Evolutionary conservation across 163 green algal genomes (phyloP).

Genomic region (Volvox carteri): DNA sequence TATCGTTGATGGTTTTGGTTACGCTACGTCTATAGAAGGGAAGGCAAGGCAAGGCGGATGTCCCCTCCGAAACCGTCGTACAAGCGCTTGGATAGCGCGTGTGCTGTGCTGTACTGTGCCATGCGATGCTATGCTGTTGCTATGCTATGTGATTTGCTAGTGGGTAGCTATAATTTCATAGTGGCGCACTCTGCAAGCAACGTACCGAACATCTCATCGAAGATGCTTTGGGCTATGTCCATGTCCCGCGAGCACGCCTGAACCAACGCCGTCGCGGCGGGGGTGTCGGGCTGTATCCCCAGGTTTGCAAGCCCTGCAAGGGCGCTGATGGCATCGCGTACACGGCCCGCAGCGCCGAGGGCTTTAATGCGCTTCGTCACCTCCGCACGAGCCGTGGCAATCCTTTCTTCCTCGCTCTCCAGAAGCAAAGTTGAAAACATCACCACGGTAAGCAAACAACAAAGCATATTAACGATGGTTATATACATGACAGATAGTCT

Average conservation of each 20-base stretch:
- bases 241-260: constrained; percentile 86
- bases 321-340: constrained; percentile 74
- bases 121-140: too few relatives aligned
- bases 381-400: constrained; percentile 55
- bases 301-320: constrained; percentile 79
- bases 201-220: constrained; percentile 90
- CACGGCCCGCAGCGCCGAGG: constrained; percentile 61
- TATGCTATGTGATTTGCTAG: too few relatives aligned
- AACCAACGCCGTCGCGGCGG: constrained; percentile 86
- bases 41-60: too few relatives aligned
- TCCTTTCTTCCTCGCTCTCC: constrained; percentile 56
- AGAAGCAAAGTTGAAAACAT: constrained; percentile 11
- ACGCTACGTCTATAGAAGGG: too few relatives aligned
- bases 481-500: too few relatives aligned
- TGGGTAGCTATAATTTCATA: too few relatives aligned
- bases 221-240: constrained; percentile 85
- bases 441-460: neutral
- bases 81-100: too few relatives aligned
- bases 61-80: too few relatives aligned
- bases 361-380: constrained; percentile 80
- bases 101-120: too few relatives aligned
- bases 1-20: too few relatives aligned
- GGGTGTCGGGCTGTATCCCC: constrained; percentile 85
- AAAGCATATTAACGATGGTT: too few relatives aligned
- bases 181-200: too few relatives aligned